phyloP scores from a whole-genome alignment of 305 asterid genomes.

The Fraxinus sp. region DNA sequence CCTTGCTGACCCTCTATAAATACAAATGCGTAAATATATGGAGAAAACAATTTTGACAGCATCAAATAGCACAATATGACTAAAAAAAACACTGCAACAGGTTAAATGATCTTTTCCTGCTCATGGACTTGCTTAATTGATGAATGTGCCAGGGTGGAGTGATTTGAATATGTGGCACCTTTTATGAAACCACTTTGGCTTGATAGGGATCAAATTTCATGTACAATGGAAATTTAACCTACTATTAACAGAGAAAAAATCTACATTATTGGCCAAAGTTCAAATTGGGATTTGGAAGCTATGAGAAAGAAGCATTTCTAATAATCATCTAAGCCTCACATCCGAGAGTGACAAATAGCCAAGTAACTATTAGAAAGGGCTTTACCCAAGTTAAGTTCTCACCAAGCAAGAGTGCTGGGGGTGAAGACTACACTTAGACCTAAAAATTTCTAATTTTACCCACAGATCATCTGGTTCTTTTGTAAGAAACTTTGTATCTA shows the following conservation, averaged over 20 bases:
- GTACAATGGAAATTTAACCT: not conserved
- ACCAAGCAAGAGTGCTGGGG: not conserved
- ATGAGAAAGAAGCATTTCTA: not conserved
- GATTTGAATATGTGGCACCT: not conserved
- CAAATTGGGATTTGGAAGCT: not conserved
- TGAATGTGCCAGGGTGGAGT: not conserved
- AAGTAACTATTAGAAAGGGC: not conserved
- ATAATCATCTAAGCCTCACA: not conserved
- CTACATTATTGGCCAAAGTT: not conserved
- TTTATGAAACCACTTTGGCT: not conserved
- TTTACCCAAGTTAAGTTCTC: not conserved
- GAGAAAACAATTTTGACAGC: not conserved
- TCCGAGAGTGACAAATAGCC: not conserved
- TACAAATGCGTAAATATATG: slow-evolving; percentile 17
- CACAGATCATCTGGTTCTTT: not conserved
- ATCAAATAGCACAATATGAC: not conserved
- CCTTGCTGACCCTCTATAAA: slow-evolving; percentile 73
- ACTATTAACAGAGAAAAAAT: not conserved
- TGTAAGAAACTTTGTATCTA: not conserved
- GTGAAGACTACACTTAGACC: not conserved
- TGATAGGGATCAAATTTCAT: not conserved
- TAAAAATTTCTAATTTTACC: not conserved
- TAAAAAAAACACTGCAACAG: not conserved
- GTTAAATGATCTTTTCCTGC: not conserved
- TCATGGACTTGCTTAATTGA: not conserved